phyloP scores from a whole-genome alignment of 768 basidiomycete genomes.

The Dioszegia hungarica region DNA sequence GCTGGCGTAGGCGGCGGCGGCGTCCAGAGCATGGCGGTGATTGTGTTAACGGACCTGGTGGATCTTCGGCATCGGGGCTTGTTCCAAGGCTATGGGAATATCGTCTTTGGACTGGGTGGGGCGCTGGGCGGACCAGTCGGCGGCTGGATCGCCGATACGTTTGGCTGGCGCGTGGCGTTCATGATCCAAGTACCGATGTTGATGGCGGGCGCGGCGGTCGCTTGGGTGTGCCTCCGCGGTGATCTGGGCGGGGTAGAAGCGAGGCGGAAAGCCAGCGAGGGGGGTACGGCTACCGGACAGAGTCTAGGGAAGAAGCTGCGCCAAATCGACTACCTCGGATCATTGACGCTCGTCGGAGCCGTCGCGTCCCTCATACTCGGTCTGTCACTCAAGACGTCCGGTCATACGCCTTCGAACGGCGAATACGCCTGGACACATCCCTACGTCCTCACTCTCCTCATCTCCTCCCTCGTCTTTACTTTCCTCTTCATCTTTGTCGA shows the following conservation, averaged over 20 bases:
- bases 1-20: conserved; percentile 43
- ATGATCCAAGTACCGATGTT: conserved; percentile 26
- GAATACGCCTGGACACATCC: conserved; percentile 68
- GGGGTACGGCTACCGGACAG: background rate
- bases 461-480: conserved; percentile 57
- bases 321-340: conserved; percentile 44
- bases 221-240: background rate
- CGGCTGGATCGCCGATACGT: conserved; percentile 63
- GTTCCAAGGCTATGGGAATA: conserved; percentile 58
- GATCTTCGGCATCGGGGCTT: conserved; percentile 81
- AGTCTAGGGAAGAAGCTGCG: conserved; percentile 12
- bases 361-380: conserved; percentile 42
- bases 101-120: conserved; percentile 68
- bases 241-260: background rate
- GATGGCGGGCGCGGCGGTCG: background rate
- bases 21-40: conserved; percentile 35
- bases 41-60: conserved; percentile 81
- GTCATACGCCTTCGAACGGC: conserved; percentile 55
- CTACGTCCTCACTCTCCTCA: conserved; percentile 62
- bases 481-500: conserved; percentile 71
- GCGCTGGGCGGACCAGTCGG: conserved; percentile 50
- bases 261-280: background rate
- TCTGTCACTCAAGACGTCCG: conserved; percentile 47
- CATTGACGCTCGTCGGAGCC: conserved; percentile 33
- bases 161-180: conserved; percentile 64